Conservation (phyloP, 192 early-diverging fungal genomes). For the Chytriomyces sp. region DNA sequence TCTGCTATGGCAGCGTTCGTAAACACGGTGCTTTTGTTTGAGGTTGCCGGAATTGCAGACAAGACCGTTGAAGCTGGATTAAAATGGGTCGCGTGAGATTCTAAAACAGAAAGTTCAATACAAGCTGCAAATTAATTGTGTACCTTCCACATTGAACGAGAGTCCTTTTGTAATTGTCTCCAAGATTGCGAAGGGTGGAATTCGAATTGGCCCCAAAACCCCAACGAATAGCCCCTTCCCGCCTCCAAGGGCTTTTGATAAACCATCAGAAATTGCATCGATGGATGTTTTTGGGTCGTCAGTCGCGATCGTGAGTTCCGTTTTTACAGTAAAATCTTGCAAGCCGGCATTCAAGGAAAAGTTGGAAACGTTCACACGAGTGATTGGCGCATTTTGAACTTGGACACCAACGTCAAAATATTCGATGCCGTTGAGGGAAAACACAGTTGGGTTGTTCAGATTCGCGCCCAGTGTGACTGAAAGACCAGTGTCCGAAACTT, state of each 20-base stretch:
- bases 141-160: slow-evolving; percentile 39
- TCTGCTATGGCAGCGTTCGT: background rate
- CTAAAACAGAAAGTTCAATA: slow-evolving; percentile 2
- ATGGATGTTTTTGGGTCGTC: slow-evolving; percentile 23
- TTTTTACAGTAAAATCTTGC: slow-evolving; percentile 39
- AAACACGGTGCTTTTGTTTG: background rate
- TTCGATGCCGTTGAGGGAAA: slow-evolving; percentile 37
- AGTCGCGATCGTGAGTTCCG: slow-evolving; percentile 40
- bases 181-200: slow-evolving; percentile 40
- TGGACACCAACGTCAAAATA: slow-evolving; percentile 35
- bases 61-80: slow-evolving; percentile 3
- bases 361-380: slow-evolving; percentile 30
- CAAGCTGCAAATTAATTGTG: background rate
- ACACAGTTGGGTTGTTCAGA: slow-evolving; percentile 45
- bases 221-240: slow-evolving; percentile 17
- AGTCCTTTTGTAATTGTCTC: slow-evolving; percentile 38
- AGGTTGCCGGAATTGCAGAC: background rate
- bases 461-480: slow-evolving; percentile 27
- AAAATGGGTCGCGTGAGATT: slow-evolving; percentile 28
- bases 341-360: slow-evolving; percentile 33
- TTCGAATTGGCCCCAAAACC: slow-evolving; percentile 32
- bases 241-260: slow-evolving; percentile 31
- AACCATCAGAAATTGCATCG: slow-evolving; percentile 35
- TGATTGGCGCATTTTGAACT: slow-evolving; percentile 37
- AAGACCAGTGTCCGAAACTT: slow-evolving; percentile 43